phyloP scores from a whole-genome alignment of 192 early-diverging fungal species.

The Entomortierella lignicola region DNA sequence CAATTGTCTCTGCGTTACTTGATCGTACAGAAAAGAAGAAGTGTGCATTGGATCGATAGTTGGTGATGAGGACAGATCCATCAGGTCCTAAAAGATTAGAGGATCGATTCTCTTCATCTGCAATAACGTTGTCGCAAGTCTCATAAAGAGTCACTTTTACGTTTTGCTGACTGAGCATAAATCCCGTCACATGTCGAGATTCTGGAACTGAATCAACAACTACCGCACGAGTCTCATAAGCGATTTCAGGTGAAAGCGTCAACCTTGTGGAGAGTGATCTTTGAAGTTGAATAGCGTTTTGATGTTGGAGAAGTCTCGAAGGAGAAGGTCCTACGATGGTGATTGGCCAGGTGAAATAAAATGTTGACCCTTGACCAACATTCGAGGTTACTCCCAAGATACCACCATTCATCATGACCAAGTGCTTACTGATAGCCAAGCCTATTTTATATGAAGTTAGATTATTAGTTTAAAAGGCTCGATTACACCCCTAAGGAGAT shows the following conservation, averaged over 20 bases:
- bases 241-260: conserved; percentile 41
- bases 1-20: conserved; percentile 14
- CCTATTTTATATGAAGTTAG: conserved; percentile 61
- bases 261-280: conserved; percentile 7
- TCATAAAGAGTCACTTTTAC: conserved; percentile 31
- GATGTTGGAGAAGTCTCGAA: too few species aligned
- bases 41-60: conserved; percentile 40
- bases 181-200: conserved; percentile 19
- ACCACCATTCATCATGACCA: conserved; percentile 78
- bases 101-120: conserved; percentile 22
- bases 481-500: too few species aligned
- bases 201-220: conserved; percentile 23
- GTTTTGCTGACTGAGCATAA: conserved; percentile 30
- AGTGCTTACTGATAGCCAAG: conserved; percentile 78
- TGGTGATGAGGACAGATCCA: conserved; percentile 9
- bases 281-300: neutral
- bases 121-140: conserved; percentile 27
- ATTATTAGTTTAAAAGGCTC: too few species aligned
- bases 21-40: conserved; percentile 44
- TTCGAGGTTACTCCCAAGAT: conserved; percentile 72
- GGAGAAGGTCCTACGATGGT: conserved; percentile 2
- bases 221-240: conserved; percentile 10
- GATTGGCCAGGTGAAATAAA: conserved; percentile 70
- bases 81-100: conserved; percentile 18
- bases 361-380: conserved; percentile 71